These are phyloP conservation scores for Pseudonitzschia multiseries DNA, from an alignment of 108 stramenopile species.

Conservation along the genomic window DNA sequence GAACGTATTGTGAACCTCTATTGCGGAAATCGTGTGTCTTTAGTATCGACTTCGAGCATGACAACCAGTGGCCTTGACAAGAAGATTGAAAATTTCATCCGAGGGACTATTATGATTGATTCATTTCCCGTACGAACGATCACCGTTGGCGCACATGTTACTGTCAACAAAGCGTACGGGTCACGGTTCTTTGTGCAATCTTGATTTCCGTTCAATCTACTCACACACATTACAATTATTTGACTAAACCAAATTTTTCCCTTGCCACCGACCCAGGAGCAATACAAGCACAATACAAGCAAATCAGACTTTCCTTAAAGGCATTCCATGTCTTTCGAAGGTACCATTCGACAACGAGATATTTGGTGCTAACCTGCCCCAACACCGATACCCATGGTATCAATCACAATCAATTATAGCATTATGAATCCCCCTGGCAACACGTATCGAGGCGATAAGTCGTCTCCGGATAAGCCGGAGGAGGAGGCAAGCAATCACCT, in stretches of 20 bases:
- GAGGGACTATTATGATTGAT: not conserved
- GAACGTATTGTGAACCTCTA: not conserved
- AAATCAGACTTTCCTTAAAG: not conserved
- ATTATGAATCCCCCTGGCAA: conserved; percentile 1
- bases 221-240: not conserved
- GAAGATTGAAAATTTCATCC: not conserved
- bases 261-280: not conserved
- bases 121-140: not conserved
- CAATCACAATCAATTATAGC: not conserved
- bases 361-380: not conserved
- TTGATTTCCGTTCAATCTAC: not conserved
- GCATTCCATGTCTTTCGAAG: not conserved
- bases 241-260: conserved; percentile 1
- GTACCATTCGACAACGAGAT: not conserved
- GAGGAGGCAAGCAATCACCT: not conserved
- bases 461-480: not conserved
- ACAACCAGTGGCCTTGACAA: not conserved
- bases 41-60: not conserved
- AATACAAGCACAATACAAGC: not conserved
- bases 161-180: not conserved
- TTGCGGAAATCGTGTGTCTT: not conserved
- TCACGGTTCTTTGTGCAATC: not conserved
- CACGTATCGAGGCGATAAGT: not conserved
- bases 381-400: not conserved
- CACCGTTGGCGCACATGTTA: not conserved